Evolutionary conservation across 2,329 filamentous ascomycete genomes (phyloP), one percentile per base, ranked within the genome.

Genomic region (Domatiomyces catenatus): DNA sequence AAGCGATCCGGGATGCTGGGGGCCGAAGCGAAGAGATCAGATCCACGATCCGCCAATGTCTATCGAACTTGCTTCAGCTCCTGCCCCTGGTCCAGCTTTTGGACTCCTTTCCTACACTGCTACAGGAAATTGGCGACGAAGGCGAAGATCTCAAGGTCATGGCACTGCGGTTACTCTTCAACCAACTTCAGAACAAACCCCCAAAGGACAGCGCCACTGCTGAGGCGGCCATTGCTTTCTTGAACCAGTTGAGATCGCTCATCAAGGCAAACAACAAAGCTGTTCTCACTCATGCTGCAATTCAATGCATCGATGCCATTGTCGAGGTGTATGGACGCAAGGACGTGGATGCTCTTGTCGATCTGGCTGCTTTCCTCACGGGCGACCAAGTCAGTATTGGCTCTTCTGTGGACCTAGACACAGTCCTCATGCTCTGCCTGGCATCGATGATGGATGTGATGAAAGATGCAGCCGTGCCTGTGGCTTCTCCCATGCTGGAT

Each of bases 261-360:
- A 79, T 98, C 52, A 74, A 82, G 50, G 77, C 83, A 47, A 83
- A 84, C 5, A 71, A 76, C 28, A 81, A 92, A 57, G 76, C 83
- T 49, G 74, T 80, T 24, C 83, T 92, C 64, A 88, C 90, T 67
- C 83, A 88, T 60, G 87, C 86, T 8, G 86, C 89, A 1, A 81
- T 98, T 54, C 81, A 81, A 36, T 96, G 90, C 60, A 83, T 96
- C 44, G 89, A 95, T 68, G 86, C 86, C 66, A 93, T 98, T 55
- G 79, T 86, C 2, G 89, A 95, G 67, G 90, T 90, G 65, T 96
- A 94, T 64, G 93, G 92, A 58, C 93, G 92, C 72, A 93, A 89
- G 65, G 86, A 94, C 61, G 74, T 84, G 1, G 79, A 84, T 58
- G 42, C 7, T n/a, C 39, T 53, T 19, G 12, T 48, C n/a, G 45